Conservation (phyloP, 306 rosid genomes). For the Coriaria nepalensis region DNA sequence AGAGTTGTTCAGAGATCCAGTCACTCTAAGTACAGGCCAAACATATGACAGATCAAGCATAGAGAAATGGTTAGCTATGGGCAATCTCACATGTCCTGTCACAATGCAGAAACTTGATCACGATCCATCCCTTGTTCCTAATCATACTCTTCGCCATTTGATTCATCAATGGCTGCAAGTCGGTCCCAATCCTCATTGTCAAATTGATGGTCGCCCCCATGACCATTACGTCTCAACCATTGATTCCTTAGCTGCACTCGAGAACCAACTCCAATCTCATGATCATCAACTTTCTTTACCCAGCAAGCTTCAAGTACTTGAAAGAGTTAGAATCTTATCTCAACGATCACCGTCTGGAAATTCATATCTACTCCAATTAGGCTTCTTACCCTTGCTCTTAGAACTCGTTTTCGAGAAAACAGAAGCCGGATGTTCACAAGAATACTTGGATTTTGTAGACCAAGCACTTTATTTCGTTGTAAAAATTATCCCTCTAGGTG, state of each 20-base stretch:
- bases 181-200: slow-evolving; percentile 5
- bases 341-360: slow-evolving; percentile 28
- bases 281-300: slow-evolving; percentile 17
- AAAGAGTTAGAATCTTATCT: slow-evolving; percentile 23
- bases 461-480: slow-evolving; percentile 36
- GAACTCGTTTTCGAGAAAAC: slow-evolving; percentile 33
- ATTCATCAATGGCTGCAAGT: slow-evolving; percentile 56
- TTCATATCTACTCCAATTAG: slow-evolving; percentile 42
- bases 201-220: slow-evolving; percentile 16
- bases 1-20: slow-evolving; percentile 76
- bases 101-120: slow-evolving; percentile 78
- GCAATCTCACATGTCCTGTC: slow-evolving; percentile 83
- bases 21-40: slow-evolving; percentile 73
- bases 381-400: slow-evolving; percentile 55
- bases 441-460: slow-evolving; percentile 27
- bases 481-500: slow-evolving; percentile 28
- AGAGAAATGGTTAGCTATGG: slow-evolving; percentile 58
- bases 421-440: slow-evolving; percentile 17
- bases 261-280: slow-evolving; percentile 33
- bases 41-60: slow-evolving; percentile 80
- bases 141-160: slow-evolving; percentile 69
- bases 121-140: slow-evolving; percentile 62
- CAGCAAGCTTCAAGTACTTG: slow-evolving; percentile 39
- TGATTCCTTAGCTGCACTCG: slow-evolving; percentile 35
- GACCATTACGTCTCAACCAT: slow-evolving; percentile 18